phyloP scores from a whole-genome alignment of 768 basidiomycete species.

The Harrya chromipes region DNA sequence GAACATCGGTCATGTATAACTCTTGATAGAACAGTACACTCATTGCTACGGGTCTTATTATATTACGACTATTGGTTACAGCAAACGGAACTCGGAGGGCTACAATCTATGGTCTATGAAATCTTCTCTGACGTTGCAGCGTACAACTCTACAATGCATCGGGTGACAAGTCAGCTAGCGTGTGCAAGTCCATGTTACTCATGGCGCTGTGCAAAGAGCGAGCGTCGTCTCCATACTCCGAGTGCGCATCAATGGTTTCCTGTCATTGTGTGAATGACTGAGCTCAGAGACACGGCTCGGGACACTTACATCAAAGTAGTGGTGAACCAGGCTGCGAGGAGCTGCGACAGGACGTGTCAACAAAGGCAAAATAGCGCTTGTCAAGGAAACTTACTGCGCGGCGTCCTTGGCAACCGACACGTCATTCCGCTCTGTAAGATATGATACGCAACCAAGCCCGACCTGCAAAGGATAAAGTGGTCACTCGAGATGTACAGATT shows the following conservation, averaged over 20 bases:
- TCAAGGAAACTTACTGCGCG: constrained; percentile 64
- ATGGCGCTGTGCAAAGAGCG: constrained; percentile 60
- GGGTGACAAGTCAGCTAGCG: constrained; percentile 67
- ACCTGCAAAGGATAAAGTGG: constrained; percentile 43
- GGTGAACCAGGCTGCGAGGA: constrained; percentile 79
- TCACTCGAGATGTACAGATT: background rate
- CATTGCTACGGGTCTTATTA: constrained; percentile 33
- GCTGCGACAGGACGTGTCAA: constrained; percentile 43
- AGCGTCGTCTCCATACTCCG: constrained; percentile 72
- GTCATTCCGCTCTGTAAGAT: constrained; percentile 87
- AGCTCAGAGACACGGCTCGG: background rate
- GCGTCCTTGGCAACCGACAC: constrained; percentile 91
- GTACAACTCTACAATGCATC: constrained; percentile 50
- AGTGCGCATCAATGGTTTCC: constrained; percentile 73
- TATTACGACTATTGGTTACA: constrained; percentile 25
- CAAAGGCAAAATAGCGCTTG: background rate
- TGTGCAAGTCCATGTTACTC: constrained; percentile 53
- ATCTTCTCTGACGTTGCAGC: background rate
- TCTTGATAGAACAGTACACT: constrained; percentile 35
- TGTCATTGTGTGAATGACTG: constrained; percentile 25
- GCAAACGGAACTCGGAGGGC: background rate
- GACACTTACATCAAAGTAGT: constrained; percentile 87
- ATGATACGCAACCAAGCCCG: constrained; percentile 86
- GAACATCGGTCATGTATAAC: constrained; percentile 36
- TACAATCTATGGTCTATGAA: constrained; percentile 1